Evolutionary conservation across 2,329 filamentous ascomycete genomes (phyloP).

Genomic region (Colletotrichum tamarilloi): DNA sequence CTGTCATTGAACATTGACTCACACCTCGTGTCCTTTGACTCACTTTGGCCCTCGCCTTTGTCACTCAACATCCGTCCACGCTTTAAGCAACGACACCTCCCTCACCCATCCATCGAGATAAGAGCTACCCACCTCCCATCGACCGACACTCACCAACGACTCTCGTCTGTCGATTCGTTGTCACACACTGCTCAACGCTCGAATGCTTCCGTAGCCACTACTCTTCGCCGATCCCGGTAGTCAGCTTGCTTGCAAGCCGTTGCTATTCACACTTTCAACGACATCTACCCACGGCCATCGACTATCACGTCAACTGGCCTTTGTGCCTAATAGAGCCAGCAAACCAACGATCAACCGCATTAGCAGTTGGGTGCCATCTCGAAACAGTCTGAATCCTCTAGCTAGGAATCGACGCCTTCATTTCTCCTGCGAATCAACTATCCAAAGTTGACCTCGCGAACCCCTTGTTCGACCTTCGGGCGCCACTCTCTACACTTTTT

Average conservation of each 20-base stretch:
- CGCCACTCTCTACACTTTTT: slow-evolving; percentile 26
- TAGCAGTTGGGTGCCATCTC: background rate
- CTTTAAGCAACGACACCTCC: slow-evolving; percentile 13
- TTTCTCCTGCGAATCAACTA: slow-evolving; percentile 33
- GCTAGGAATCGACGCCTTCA: slow-evolving; percentile 43
- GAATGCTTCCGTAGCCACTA: slow-evolving; percentile 35
- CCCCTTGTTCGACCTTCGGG: slow-evolving; percentile 19
- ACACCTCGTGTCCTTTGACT: slow-evolving; percentile 29
- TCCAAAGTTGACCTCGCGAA: slow-evolving; percentile 22
- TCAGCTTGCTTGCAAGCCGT: slow-evolving; percentile 38
- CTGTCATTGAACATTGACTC: slow-evolving; percentile 23
- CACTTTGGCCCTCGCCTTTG: slow-evolving; percentile 29
- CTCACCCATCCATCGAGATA: slow-evolving; percentile 3
- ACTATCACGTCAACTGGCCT: slow-evolving; percentile 6
- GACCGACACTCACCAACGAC: background rate
- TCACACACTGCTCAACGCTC: slow-evolving; percentile 14
- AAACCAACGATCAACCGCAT: background rate
- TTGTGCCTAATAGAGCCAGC: slow-evolving; percentile 24
- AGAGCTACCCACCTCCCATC: slow-evolving; percentile 1
- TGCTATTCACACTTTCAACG: slow-evolving; percentile 23
- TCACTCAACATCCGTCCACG: background rate
- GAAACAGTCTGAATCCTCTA: slow-evolving; percentile 18
- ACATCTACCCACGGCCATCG: slow-evolving; percentile 27
- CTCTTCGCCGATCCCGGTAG: slow-evolving; percentile 35
- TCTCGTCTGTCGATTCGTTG: slow-evolving; percentile 15